Evolutionary conservation across 495 filamentous ascomycete genomes (phyloP).

Genomic region (Melanomma pulvis-pyrius): DNA sequence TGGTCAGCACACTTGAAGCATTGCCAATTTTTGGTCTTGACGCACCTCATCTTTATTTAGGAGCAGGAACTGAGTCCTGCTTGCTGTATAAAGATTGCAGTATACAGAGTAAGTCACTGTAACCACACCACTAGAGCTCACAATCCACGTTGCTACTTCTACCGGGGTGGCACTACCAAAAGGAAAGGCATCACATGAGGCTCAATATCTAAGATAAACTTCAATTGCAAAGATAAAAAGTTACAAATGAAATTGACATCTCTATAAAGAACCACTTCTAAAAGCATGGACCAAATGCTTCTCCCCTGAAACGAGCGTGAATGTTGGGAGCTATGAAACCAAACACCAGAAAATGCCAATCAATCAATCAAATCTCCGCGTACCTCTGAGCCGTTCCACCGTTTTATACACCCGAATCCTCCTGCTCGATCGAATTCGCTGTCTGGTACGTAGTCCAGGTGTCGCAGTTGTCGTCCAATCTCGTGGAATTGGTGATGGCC

Average conservation of each 20-base stretch:
- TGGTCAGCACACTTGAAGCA: no score
- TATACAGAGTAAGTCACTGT: no score
- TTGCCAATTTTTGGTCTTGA: no score
- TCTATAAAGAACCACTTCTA: not conserved
- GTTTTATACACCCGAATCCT: slow-evolving; percentile 19
- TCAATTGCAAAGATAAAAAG: not conserved
- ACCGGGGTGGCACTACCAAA: no score
- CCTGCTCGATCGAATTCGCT: slow-evolving; percentile 5
- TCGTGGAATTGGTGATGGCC: not conserved
- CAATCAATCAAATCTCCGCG: not conserved
- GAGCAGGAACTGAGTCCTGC: no score
- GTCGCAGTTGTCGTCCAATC: not conserved
- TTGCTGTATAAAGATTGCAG: no score
- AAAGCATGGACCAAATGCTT: not conserved
- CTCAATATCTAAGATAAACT: not conserved
- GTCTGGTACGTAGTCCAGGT: slow-evolving; percentile 8
- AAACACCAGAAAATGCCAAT: not conserved
- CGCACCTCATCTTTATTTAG: no score
- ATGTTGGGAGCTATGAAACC: not conserved
- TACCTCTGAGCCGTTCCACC: not conserved
- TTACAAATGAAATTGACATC: not conserved
- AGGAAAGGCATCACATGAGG: not conserved
- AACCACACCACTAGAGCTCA: no score
- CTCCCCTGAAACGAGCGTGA: not conserved
- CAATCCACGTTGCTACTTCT: no score